Percentiles rank a stretch among this genome's conserved stretches.
phyloP scores from a whole-genome alignment of 2,329 filamentous ascomycete species.

The Trichoderma polysporum region DNA sequence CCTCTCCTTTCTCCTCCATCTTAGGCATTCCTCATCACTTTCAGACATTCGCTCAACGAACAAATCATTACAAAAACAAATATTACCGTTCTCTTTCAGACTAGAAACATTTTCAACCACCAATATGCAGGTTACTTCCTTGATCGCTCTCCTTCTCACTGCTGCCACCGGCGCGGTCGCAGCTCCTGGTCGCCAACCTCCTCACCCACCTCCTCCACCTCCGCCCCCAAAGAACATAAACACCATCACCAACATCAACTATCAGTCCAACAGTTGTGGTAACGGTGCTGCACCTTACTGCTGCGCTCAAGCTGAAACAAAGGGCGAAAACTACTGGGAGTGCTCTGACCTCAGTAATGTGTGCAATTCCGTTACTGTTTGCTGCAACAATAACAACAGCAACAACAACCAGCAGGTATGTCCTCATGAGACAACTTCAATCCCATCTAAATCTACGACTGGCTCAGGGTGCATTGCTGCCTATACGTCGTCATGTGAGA shows the following conservation, averaged over 20 bases:
- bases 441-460: neutral
- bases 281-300: conserved; percentile 4
- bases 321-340: neutral
- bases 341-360: neutral
- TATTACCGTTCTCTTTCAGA: neutral
- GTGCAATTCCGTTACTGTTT: neutral
- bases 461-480: neutral
- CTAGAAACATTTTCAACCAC: neutral
- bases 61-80: neutral
- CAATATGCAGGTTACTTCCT: neutral
- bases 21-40: neutral
- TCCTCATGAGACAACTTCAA: neutral
- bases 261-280: neutral
- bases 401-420: conserved; percentile 9
- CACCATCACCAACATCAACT: neutral
- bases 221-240: neutral
- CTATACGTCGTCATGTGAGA: neutral
- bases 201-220: neutral
- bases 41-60: neutral
- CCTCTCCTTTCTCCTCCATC: neutral
- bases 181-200: neutral
- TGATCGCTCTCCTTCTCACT: neutral
- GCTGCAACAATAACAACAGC: conserved; percentile 1
- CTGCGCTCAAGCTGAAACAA: neutral
- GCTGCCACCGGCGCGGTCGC: neutral